These are phyloP conservation scores for Aspergillus sp. DNA, from an alignment of 2,329 filamentous ascomycete species.

Conservation along the genomic window DNA sequence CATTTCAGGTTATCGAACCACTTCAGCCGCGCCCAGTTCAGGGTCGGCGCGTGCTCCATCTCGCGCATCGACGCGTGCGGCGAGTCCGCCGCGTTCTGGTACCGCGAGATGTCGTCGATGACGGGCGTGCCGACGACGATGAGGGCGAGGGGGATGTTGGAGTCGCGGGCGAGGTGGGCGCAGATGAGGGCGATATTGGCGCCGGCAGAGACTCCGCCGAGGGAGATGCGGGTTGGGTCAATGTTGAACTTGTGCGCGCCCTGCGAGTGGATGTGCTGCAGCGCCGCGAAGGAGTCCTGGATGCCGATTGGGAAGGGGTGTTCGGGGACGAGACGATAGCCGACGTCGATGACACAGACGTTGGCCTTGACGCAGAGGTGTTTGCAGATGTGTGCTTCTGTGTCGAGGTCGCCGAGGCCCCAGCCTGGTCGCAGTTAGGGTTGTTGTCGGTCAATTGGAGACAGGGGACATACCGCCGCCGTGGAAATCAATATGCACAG, in stretches of 20 bases:
- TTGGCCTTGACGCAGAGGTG: conserved; percentile 38
- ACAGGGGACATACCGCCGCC: conserved; percentile 28
- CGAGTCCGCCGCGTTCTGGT: conserved; percentile 26
- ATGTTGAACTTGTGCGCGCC: conserved; percentile 33
- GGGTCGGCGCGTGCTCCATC: conserved; percentile 35
- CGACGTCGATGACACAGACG: conserved; percentile 43
- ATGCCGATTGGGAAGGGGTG: conserved; percentile 40
- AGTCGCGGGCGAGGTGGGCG: conserved; percentile 34
- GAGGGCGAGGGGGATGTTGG: conserved; percentile 27
- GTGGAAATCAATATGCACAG: conserved; percentile 43
- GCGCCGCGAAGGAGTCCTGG: conserved; percentile 41
- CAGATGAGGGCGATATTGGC: conserved; percentile 18
- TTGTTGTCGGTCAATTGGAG: neutral
- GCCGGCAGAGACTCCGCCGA: conserved; percentile 39
- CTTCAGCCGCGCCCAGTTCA: conserved; percentile 36
- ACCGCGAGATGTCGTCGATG: conserved; percentile 33
- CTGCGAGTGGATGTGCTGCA: conserved; percentile 32
- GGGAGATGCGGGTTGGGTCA: conserved; percentile 29
- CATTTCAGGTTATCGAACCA: conserved; percentile 33
- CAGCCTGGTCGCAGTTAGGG: conserved; percentile 21
- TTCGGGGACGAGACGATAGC: conserved; percentile 46
- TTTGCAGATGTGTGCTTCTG: conserved; percentile 42
- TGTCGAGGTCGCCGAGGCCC: conserved; percentile 43
- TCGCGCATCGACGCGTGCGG: conserved; percentile 35
- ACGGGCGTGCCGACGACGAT: conserved; percentile 34